Percentiles rank a stretch among this genome's conserved stretches.
These are phyloP conservation scores for Hypoxylon sp. DNA, from an alignment of 2,329 filamentous ascomycete genomes.

Conservation along the genomic window DNA sequence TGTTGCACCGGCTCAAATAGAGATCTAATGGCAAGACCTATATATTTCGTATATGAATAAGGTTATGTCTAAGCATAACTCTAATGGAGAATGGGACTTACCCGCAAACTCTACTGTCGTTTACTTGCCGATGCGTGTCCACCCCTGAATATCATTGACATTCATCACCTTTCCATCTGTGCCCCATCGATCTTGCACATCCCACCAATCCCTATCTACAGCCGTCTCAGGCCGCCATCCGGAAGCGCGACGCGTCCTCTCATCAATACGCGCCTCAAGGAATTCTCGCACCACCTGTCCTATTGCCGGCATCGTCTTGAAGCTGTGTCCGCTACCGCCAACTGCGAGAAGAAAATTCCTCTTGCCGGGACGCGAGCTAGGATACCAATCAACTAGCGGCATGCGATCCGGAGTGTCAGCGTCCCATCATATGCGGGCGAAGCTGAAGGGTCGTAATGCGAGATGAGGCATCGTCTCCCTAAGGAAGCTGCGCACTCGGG, in stretches of 20 bases:
- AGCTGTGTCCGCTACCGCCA: slow-evolving; percentile 67
- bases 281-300: slow-evolving; percentile 65
- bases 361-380: slow-evolving; percentile 58
- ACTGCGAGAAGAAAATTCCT: slow-evolving; percentile 59
- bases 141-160: slow-evolving; percentile 60
- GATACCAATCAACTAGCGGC: slow-evolving; percentile 67
- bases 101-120: slow-evolving; percentile 20
- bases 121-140: slow-evolving; percentile 52
- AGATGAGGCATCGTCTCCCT: slow-evolving; percentile 68
- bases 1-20: not conserved
- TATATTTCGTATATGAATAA: slow-evolving; percentile 4
- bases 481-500: slow-evolving; percentile 64
- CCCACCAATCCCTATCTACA: slow-evolving; percentile 55
- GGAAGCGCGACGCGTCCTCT: slow-evolving; percentile 59
- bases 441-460: slow-evolving; percentile 62
- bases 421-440: slow-evolving; percentile 70
- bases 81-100: slow-evolving; percentile 1
- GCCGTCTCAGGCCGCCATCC: slow-evolving; percentile 68
- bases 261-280: slow-evolving; percentile 56
- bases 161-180: slow-evolving; percentile 64
- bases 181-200: slow-evolving; percentile 64
- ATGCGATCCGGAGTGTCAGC: slow-evolving; percentile 68
- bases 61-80: slow-evolving; percentile 1
- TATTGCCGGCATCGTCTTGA: slow-evolving; percentile 67
- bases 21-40: not conserved